Percentiles rank a stretch among this genome's conserved stretches.
Evolutionary conservation across 2,329 filamentous ascomycete species (phyloP).

Genomic region (Cladophialophora exuberans): DNA sequence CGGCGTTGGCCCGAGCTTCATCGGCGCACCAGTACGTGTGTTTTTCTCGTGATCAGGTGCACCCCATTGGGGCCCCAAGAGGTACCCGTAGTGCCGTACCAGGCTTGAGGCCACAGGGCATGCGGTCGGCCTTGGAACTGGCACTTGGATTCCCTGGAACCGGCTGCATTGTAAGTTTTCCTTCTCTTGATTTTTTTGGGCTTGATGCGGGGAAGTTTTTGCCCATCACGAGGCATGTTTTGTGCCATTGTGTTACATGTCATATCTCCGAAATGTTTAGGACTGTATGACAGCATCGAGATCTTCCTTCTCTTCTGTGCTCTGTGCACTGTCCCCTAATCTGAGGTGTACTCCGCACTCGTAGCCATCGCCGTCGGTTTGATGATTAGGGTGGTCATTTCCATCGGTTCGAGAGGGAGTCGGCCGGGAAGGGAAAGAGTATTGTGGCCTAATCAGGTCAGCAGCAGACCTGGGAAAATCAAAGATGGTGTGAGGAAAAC

Average conservation of each 20-base stretch:
- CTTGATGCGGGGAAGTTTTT: too few relatives aligned
- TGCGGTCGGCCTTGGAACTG: too few relatives aligned
- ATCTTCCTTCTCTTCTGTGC: slow-evolving; percentile 12
- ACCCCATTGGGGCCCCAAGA: slow-evolving; percentile 13
- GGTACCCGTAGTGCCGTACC: too few relatives aligned
- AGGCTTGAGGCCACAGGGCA: slow-evolving; percentile 7
- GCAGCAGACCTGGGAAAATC: slow-evolving; percentile 3
- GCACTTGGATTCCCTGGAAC: slow-evolving; percentile 2
- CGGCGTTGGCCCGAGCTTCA: slow-evolving; percentile 2
- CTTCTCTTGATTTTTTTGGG: too few relatives aligned
- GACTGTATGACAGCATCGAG: slow-evolving; percentile 9
- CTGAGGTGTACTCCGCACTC: too few relatives aligned
- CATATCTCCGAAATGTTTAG: background rate
- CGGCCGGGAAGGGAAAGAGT: slow-evolving; percentile 2
- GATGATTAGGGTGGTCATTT: background rate
- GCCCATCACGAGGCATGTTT: too few relatives aligned
- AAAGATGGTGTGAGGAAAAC: slow-evolving; percentile 20
- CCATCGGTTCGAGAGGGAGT: background rate
- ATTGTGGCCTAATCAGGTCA: slow-evolving; percentile 15
- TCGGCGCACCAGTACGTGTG: slow-evolving; percentile 9
- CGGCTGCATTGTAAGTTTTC: too few relatives aligned
- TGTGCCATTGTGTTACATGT: background rate
- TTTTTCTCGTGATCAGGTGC: slow-evolving; percentile 5
- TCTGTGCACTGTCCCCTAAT: slow-evolving; percentile 6
- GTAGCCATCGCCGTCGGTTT: slow-evolving; percentile 7